Evolutionary conservation across 179 eudicot species (phyloP), one percentile per base, ranked within the genome.

Genomic region (Nepenthes alata): DNA sequence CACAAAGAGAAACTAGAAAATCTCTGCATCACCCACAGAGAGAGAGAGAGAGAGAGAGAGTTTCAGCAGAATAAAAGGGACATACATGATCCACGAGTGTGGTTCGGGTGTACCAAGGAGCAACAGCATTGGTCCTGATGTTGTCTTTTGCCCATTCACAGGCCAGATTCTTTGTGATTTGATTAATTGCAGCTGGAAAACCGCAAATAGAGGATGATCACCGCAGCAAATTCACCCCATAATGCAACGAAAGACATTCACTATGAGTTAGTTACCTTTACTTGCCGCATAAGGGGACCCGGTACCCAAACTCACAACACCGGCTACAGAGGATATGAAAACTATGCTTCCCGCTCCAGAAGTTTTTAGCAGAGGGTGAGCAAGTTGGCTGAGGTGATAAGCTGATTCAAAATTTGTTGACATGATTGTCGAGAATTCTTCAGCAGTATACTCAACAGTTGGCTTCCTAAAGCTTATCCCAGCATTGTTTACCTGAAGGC

Each of bases 61-160:
- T 8, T 61, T 36, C 8, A 53, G 49, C 10, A 47, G 52, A 53
- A 72, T 35, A 52, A 38, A 50, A 53, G 57, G 51, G 66, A 64
- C 72, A 75, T 81, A 89, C 95, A 67, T 73, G 70, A 53, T 82
- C 81, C 60, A 81, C 83, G 37, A 89, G 84, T 10, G 95, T 74
- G 51, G 96, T 89, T 63, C 48, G 80, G 72, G 64, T 85, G 58
- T 77, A 83, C 86, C 94, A 79, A 11, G 96, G 91, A 11, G 95
- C 79, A 70, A 86, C 91, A 35, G 75, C 58, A 64, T 89, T 89
- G 64, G 80, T 67, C 38, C 85, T 80, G 58, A 89, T 89, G 61
- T 82, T 87, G 72, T 89, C 95, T 71, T 89, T 82, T 34, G 96
- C 95, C 96, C 96, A 89, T 62, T 89, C 96, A 75, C 95, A 89